These are phyloP conservation scores for Brassica cretica DNA, from an alignment of 345 rosid genomes.

Conservation along the genomic window DNA sequence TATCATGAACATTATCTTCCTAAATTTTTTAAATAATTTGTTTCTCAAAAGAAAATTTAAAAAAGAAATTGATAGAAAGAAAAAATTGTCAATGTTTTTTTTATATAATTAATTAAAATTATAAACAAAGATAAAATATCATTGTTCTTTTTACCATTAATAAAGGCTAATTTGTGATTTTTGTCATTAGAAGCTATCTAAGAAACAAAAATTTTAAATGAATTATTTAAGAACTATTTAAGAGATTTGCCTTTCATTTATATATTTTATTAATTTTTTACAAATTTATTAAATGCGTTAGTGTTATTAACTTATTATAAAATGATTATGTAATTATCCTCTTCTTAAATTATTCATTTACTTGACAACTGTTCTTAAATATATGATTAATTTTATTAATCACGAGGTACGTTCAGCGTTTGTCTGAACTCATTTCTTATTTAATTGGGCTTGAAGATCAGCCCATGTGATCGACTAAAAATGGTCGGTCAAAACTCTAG, in stretches of 20 bases:
- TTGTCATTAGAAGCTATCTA: background rate
- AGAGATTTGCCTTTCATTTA: background rate
- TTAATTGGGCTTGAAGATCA: slow-evolving; percentile 18
- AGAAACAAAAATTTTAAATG: too few relatives aligned
- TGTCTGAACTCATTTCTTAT: background rate
- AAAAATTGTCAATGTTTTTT: too few relatives aligned
- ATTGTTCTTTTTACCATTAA: too few relatives aligned
- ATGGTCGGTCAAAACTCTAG: slow-evolving; percentile 26
- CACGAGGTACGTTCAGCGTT: background rate
- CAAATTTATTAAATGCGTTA: background rate
- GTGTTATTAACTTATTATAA: background rate
- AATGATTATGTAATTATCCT: background rate
- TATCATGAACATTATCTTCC: background rate
- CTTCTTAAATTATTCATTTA: background rate
- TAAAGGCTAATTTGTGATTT: background rate
- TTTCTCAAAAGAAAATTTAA: background rate
- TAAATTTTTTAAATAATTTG: too few relatives aligned
- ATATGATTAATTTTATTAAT: background rate
- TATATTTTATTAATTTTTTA: background rate
- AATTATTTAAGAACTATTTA: background rate
- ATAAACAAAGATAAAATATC: too few relatives aligned
- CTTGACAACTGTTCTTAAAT: background rate
- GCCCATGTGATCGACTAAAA: background rate
- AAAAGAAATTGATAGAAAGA: background rate
- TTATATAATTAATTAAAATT: too few relatives aligned